These are phyloP conservation scores for Daldinia grandis DNA, from an alignment of 495 filamentous ascomycete species.

Conservation along the genomic window DNA sequence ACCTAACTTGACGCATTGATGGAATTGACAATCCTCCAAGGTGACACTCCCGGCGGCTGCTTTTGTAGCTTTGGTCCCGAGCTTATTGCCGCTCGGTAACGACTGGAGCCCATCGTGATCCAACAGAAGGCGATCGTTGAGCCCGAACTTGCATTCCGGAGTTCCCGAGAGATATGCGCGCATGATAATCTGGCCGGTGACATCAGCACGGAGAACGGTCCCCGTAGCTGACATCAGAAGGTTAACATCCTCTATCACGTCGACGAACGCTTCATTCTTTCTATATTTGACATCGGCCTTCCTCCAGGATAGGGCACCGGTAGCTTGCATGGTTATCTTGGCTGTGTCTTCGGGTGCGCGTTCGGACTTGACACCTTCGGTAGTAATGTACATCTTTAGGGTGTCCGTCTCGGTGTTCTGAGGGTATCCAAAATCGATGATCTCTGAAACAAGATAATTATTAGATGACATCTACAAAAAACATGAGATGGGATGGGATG, in stretches of 20 bases:
- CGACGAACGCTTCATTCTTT: constrained; percentile 99
- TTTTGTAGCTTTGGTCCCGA: constrained; percentile 86
- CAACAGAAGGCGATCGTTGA: constrained; percentile 93
- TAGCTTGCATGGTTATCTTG: constrained; percentile 99
- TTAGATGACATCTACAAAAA: constrained; percentile 5
- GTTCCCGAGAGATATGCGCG: constrained; percentile 96
- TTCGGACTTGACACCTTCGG: constrained; percentile 97
- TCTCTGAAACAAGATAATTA: constrained; percentile 65
- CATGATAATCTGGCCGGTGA: constrained; percentile 98
- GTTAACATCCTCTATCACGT: constrained; percentile 99
- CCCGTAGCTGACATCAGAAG: constrained; percentile 97
- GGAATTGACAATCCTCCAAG: constrained; percentile 98
- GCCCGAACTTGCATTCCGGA: constrained; percentile 98
- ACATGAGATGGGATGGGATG: not conserved
- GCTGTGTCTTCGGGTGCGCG: constrained; percentile 91
- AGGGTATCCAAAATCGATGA: constrained; percentile 98
- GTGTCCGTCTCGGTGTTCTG: constrained; percentile 99
- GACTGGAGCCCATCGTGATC: constrained; percentile 76
- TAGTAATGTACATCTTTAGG: constrained; percentile 99
- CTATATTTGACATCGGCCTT: constrained; percentile 97
- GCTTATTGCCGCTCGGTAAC: constrained; percentile 72
- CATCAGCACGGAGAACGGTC: constrained; percentile 94
- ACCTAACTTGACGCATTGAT: constrained; percentile 97
- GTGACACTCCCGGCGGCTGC: constrained; percentile 96
- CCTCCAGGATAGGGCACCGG: constrained; percentile 95